phyloP scores from a whole-genome alignment of 2,329 filamentous ascomycete species.

The Aspergillus clavatus region DNA sequence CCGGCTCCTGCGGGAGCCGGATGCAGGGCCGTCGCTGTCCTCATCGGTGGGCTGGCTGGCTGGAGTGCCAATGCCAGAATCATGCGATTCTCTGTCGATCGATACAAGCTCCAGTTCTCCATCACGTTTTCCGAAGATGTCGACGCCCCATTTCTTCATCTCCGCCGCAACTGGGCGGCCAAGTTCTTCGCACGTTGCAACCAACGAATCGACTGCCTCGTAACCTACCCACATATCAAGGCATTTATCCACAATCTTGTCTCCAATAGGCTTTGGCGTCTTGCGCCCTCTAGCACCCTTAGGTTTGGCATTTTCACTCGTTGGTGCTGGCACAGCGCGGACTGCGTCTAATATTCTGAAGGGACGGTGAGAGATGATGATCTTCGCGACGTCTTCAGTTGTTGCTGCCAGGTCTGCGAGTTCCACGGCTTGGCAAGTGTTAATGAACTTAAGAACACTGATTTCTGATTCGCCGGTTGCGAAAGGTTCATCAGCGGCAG shows the following conservation, averaged over 20 bases:
- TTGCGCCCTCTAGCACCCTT: slow-evolving; percentile 51
- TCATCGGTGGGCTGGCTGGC: slow-evolving; percentile 43
- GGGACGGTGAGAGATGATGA: slow-evolving; percentile 68
- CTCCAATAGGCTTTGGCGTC: slow-evolving; percentile 55
- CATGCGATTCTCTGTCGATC: slow-evolving; percentile 49
- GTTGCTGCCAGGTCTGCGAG: slow-evolving; percentile 77
- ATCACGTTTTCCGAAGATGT: slow-evolving; percentile 57
- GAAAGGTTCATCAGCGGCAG: slow-evolving; percentile 34
- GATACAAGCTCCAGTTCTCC: slow-evolving; percentile 59
- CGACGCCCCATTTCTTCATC: slow-evolving; percentile 65
- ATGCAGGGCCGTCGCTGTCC: slow-evolving; percentile 41
- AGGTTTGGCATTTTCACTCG: slow-evolving; percentile 34
- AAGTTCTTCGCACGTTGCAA: slow-evolving; percentile 67
- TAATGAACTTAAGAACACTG: slow-evolving; percentile 74
- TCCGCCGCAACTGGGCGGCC: slow-evolving; percentile 62
- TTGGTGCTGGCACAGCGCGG: slow-evolving; percentile 54
- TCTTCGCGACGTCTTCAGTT: slow-evolving; percentile 62
- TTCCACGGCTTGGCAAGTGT: slow-evolving; percentile 68
- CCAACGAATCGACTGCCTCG: slow-evolving; percentile 75
- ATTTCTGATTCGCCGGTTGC: slow-evolving; percentile 41
- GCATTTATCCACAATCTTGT: slow-evolving; percentile 62
- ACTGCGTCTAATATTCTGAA: slow-evolving; percentile 65
- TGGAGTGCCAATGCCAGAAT: slow-evolving; percentile 66
- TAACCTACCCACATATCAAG: slow-evolving; percentile 73
- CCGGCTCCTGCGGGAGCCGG: slow-evolving; percentile 34